Evolutionary conservation across 2,329 filamentous ascomycete genomes (phyloP), one percentile per base, ranked within the genome.

Genomic region (Akanthomyces muscarius): DNA sequence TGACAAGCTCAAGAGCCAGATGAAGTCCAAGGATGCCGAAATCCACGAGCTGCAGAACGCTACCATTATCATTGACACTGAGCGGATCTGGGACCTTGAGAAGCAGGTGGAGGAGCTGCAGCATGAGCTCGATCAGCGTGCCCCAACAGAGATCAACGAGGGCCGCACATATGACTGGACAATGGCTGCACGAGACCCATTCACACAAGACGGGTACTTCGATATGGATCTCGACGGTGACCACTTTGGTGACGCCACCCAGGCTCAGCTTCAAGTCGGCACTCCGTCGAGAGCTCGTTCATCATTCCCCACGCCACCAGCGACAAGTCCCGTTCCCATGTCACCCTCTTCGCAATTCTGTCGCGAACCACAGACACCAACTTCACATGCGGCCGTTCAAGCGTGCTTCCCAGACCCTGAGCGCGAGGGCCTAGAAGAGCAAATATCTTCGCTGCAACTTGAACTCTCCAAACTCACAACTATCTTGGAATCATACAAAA

Each of bases 261-360:
- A 83, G 71, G 80, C 78, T 0, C 81, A 85, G 36, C 68, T 85
- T 2, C 72, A 76, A 8, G 80, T 79, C 67, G 81, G 83, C 69
- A 86, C 83, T 3, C 83, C 83, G 0, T 77, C 78, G 2, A 69
- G 74, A 18, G 70, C 73, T 48, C 70, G 73, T 51, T 69, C 72
- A n/a, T 84, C 82, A 0, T 85, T 86, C 65, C 80, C 80, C 5
- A 84, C 83, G 0, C 84, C 84, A 0, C 84, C 84, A 1, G 77
- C 80, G 2, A 86, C 84, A 0, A 86, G 83, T 48, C 81, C 81
- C 1, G 66, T 73, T 0, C 71, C 66, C 64, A 63, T 69, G 0
- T 79, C 80, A 1, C 81, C 82, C 0, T 75, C 70, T 47, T 77
- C 74, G 1, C 68, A 66, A 5, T 47, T 66, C 36, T 30, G 64